Base-by-base conservation (phyloP, 176 grass and related monocot genomes). In the Musa itinerans region DNA sequence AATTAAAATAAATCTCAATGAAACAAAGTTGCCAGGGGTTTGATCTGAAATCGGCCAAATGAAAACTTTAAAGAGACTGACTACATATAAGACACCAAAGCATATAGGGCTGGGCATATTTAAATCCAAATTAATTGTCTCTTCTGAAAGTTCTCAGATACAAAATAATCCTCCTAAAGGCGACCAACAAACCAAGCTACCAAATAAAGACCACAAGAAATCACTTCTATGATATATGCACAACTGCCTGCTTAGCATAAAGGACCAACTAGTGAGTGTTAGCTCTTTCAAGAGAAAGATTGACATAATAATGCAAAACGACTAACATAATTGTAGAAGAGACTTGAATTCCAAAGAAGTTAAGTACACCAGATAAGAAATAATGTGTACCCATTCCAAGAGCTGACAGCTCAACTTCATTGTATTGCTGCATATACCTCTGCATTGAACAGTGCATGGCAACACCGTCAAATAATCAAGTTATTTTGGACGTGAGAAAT, bases 321-420 rank as follows among this genome's bases (percentile, higher is more conserved):
- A 65, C 21, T 5, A 25, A 1, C 24, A 65, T 6, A 24, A 26
- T 13, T 25, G 11, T 26, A 29, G 10, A 65, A 26, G 11, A 65
- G 2, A 43, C 4, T 43, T 24, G 12, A 9, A 65, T 12, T 1
- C 11, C 9, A 65, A 24, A 11, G 20, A 21, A 54, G 34, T 20
- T 5, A 24, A 15, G 53, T 53, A 23, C 20, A 53, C 10, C 13
- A 24, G 11, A 14, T 50, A 72, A 53, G 9, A 12, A 25, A 21
- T 9, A 43, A 43, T 43, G 34, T 43, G 20, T 72, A 72, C 70
- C 70, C 70, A 72, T 72, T 72, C 70, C 70, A 53, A 72, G 70
- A 72, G 70, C 70, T 24, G 70, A 72, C 50, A 72, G 20, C 51
- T 72, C 70, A 10, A 72, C 70, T 72, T 72, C 70, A 72, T 72